Percentiles rank a stretch among this genome's conserved stretches.
Evolutionary conservation across 148 eudicot species (phyloP).

Genomic region (Salicornia ramosissima): DNA sequence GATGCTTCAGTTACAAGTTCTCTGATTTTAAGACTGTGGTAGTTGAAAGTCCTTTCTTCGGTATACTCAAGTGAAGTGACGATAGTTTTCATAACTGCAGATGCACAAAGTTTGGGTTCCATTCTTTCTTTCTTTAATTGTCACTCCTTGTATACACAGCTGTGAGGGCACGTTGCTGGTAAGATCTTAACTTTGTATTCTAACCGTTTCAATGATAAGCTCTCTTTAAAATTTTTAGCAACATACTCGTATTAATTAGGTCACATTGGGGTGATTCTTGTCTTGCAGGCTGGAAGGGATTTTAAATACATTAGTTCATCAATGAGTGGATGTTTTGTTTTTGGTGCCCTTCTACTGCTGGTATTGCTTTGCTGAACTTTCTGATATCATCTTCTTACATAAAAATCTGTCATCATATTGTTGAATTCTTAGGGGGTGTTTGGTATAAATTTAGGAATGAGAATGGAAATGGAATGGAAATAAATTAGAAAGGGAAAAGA

Average conservation of each 20-base stretch:
- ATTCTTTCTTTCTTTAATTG: constrained; percentile 63
- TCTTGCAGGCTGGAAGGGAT: constrained; percentile 85
- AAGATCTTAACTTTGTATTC: constrained; percentile 21
- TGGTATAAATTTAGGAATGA: too few relatives aligned
- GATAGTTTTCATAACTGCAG: constrained; percentile 40
- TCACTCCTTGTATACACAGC: constrained; percentile 80
- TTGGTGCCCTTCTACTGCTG: constrained; percentile 65
- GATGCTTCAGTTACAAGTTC: too few relatives aligned
- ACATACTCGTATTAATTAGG: background rate
- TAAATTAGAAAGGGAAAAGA: too few relatives aligned
- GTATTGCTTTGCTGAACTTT: constrained; percentile 33
- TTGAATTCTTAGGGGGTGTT: too few relatives aligned
- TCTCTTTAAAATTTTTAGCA: background rate
- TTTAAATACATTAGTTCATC: constrained; percentile 65
- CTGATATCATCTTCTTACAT: background rate
- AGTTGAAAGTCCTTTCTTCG: background rate
- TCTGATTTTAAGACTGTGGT: background rate
- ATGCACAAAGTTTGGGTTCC: constrained; percentile 84
- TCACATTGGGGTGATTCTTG: constrained; percentile 7
- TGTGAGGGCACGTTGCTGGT: constrained; percentile 98
- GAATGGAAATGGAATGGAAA: too few relatives aligned
- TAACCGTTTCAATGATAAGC: background rate
- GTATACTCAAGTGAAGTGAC: background rate
- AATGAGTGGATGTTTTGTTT: constrained; percentile 62
- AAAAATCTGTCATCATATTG: too few relatives aligned